Conservation (phyloP, 2,329 filamentous ascomycete species). For the Ophiostoma ips region DNA sequence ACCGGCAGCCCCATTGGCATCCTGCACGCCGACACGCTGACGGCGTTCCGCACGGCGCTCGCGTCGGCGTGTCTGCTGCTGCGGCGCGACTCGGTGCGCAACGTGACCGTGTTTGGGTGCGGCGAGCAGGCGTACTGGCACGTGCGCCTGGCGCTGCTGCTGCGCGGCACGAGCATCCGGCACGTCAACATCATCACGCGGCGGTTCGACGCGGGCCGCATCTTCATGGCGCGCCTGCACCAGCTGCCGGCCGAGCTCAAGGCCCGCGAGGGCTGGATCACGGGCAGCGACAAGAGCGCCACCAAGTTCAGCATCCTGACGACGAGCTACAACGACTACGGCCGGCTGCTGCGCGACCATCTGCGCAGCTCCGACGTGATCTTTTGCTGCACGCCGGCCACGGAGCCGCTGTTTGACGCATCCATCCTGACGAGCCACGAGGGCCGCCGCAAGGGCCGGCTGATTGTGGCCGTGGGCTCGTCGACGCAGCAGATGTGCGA, state of each 20-base stretch:
- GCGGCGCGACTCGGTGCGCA: slow-evolving; percentile 56
- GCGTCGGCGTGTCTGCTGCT: slow-evolving; percentile 52
- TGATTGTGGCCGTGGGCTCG: slow-evolving; percentile 60
- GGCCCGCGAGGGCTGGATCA: slow-evolving; percentile 44
- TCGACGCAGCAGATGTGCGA: slow-evolving; percentile 66
- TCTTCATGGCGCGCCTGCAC: slow-evolving; percentile 38
- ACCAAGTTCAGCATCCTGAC: slow-evolving; percentile 58
- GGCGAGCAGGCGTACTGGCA: slow-evolving; percentile 94
- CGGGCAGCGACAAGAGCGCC: slow-evolving; percentile 16
- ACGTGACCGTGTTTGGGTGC: slow-evolving; percentile 71
- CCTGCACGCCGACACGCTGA: slow-evolving; percentile 59
- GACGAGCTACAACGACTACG: slow-evolving; percentile 53
- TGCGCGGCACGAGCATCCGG: slow-evolving; percentile 56
- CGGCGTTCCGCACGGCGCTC: slow-evolving; percentile 68
- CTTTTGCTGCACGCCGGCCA: slow-evolving; percentile 76
- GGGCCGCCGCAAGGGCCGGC: slow-evolving; percentile 53
- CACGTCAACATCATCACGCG: slow-evolving; percentile 76
- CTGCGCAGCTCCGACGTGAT: slow-evolving; percentile 64
- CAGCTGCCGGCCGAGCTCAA: slow-evolving; percentile 31
- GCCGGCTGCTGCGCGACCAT: slow-evolving; percentile 53
- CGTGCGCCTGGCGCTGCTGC: slow-evolving; percentile 65
- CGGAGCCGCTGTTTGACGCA: slow-evolving; percentile 59
- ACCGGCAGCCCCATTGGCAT: slow-evolving; percentile 51
- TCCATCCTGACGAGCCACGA: slow-evolving; percentile 58
- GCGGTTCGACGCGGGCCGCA: slow-evolving; percentile 44